Base-by-base conservation (phyloP, 2,329 filamentous ascomycete genomes). In the Coniochaeta sp. region DNA sequence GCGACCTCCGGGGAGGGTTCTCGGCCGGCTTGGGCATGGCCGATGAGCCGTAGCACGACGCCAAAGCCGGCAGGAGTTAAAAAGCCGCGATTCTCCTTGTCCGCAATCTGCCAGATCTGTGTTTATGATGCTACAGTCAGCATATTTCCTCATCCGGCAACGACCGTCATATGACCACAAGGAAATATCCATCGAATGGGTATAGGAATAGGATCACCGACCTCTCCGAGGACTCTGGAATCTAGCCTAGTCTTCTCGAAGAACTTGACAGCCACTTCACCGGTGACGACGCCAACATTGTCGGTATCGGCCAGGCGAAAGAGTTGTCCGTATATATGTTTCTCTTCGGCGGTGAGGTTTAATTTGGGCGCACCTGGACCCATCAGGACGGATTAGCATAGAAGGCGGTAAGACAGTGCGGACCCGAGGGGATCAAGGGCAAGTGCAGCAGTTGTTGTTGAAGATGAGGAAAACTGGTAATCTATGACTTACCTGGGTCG, bases 21-120 rank as follows among this genome's bases (percentile, higher is more conserved):
- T 73, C 89, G 86, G 69, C 91, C 90, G 65, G 89, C 90, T 77
- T 99, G 95, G 65, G 92, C 93, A 77, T 98, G 95, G 62, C 92
- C 95, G 72, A 99, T 98, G 72, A 99, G 86, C 70, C 95, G 86
- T 71, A 99, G 77, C 61, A 96, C 95, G 72, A 96, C 85, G 62
- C 93, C 91, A 77, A 99, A 99, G 72, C 93, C 95, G 47, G 92
- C 86, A 22, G 92, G 92, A 36, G 93, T 97, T 66, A 99, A 80
- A 66, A 98, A 89, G 58, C 95, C 95, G 65, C 93, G 87, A 78
- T 99, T 99, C 78, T 98, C 93, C 66, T 86, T 92, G 78, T 99
- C 95, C 67, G 95, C 93, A 73, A 99, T 95, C 77, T 98, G 93
- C 95, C 95, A 99, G 82, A 99, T 98, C 90, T 96, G 74, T 57